A percentile compares a stretch with the other conserved stretches of the same genome.
Evolutionary conservation across 495 filamentous ascomycete species (phyloP).

Genomic region (Diplogelasinospora grovesii): DNA sequence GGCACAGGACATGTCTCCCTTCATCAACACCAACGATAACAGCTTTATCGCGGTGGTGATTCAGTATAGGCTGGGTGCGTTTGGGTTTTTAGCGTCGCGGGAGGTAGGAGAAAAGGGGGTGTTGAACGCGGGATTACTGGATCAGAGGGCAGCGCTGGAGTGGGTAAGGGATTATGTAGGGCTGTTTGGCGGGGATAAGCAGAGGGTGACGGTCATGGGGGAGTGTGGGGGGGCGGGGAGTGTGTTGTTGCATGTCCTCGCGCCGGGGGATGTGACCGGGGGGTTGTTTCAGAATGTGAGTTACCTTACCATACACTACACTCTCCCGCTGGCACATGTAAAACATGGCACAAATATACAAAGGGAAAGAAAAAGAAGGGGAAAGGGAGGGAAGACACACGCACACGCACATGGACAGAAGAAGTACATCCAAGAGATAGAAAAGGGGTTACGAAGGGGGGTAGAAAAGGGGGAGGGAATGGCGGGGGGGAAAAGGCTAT

Average conservation of each 20-base stretch:
- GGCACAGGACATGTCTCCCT: slow-evolving; percentile 19
- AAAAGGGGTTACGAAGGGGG: no score
- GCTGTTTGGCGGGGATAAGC: slow-evolving; percentile 43
- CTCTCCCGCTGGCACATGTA: no score
- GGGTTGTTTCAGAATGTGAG: slow-evolving; percentile 14
- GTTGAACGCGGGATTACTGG: slow-evolving; percentile 38
- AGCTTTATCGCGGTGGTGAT: slow-evolving; percentile 24
- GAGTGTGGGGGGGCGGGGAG: slow-evolving; percentile 44
- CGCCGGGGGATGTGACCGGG: not conserved
- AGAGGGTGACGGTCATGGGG: slow-evolving; percentile 36
- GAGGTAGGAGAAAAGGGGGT: slow-evolving; percentile 23
- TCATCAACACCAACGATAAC: slow-evolving; percentile 12
- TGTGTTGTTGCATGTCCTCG: slow-evolving; percentile 17
- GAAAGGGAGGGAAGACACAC: no score
- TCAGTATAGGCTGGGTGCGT: slow-evolving; percentile 26
- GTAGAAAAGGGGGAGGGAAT: no score
- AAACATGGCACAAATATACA: no score
- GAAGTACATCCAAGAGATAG: no score
- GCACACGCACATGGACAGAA: no score
- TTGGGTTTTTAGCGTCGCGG: slow-evolving; percentile 17
- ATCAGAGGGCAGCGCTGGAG: slow-evolving; percentile 37
- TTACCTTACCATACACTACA: no score
- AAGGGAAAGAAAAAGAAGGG: no score
- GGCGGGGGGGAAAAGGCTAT: no score
- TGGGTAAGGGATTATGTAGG: slow-evolving; percentile 52